phyloP scores from a whole-genome alignment of 495 filamentous ascomycete genomes.

The Penicillium canariense region DNA sequence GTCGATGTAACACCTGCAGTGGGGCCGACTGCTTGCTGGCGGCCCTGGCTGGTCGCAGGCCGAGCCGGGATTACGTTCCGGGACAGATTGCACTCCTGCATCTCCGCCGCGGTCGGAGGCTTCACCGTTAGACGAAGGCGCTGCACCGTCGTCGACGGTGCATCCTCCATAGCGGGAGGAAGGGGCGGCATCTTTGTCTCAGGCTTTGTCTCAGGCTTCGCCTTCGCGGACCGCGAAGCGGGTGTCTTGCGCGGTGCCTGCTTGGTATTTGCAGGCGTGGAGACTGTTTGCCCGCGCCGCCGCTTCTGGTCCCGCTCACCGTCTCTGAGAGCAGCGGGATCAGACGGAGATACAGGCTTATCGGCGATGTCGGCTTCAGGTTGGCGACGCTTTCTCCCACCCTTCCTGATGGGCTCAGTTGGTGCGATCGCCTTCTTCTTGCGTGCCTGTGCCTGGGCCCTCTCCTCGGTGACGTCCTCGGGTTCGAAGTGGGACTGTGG shows the following conservation, averaged over 20 bases:
- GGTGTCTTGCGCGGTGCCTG: background rate
- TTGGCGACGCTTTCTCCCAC: constrained; percentile 3
- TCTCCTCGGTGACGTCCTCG: constrained; percentile 19
- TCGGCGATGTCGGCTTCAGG: background rate
- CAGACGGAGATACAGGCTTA: background rate
- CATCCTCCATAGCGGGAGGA: background rate
- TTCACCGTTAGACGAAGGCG: constrained; percentile 18
- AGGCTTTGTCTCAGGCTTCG: constrained; percentile 4
- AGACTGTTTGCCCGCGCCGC: background rate
- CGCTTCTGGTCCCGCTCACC: background rate
- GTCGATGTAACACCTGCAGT: background rate
- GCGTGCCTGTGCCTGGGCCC: constrained; percentile 4
- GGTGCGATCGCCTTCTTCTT: background rate
- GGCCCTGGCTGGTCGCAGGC: background rate
- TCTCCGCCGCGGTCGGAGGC: constrained; percentile 8
- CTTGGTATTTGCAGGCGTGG: background rate
- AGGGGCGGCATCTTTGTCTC: constrained; percentile 1
- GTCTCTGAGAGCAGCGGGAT: background rate
- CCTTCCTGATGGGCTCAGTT: constrained; percentile 12
- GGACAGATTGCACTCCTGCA: background rate
- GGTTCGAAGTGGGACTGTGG: constrained; percentile 2
- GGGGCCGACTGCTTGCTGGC: background rate
- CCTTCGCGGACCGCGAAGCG: constrained; percentile 2
- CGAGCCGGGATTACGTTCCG: background rate
- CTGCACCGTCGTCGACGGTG: constrained; percentile 15